Evolutionary conservation across 495 filamentous ascomycete species (phyloP), one percentile per base, ranked within the genome.

Genomic region (Podospora bellae-mahoneyi): DNA sequence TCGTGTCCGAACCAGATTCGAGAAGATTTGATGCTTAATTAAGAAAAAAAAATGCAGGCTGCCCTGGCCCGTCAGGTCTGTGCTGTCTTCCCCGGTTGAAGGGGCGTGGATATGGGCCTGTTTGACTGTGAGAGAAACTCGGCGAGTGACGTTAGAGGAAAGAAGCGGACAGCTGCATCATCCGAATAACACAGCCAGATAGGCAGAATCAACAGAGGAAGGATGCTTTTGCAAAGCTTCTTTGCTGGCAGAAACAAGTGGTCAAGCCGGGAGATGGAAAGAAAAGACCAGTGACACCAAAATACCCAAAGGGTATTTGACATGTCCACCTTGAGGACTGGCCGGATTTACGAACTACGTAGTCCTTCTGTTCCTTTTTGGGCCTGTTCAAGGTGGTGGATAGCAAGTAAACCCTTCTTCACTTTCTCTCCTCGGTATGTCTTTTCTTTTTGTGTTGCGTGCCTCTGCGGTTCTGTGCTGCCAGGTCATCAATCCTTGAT

Each of bases 1-100:
- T 80, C 81, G 80, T 82, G 80, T 78, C 79, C 75, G 75, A 68
- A 79, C 74, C 66, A 77, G 76, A 82, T 81, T 82, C 74, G 75
- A 77, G 72, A 67, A 74, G 30, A 59, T 44, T 39, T 26, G 63
- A 64, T 71, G 71, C 69, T 70, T 72, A 69, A 71, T 71, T 44
- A 67, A 69, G 66, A 63, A 67, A 32, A 28, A 67, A 32, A 39
- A 58, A 69, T 34, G 32, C 57, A 63, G 27, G 27, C 59, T 6
- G 10, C 65, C 28, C 58, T 62, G 63, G 30, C 16, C 66, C 57
- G 67, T 54, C 32, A 58, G 27, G 61, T 66, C 32, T 60, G 69
- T 66, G 67, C 59, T 66, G 62, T 74, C 19, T 66, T 55, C 18
- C 32, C 34, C 39, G 15, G 39, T 6, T 48, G 39, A 48, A 48